A percentile compares a stretch with the other conserved stretches of the same genome.
Conservation (phyloP, 352 stramenopile species). For the Peronospora tabacina region DNA sequence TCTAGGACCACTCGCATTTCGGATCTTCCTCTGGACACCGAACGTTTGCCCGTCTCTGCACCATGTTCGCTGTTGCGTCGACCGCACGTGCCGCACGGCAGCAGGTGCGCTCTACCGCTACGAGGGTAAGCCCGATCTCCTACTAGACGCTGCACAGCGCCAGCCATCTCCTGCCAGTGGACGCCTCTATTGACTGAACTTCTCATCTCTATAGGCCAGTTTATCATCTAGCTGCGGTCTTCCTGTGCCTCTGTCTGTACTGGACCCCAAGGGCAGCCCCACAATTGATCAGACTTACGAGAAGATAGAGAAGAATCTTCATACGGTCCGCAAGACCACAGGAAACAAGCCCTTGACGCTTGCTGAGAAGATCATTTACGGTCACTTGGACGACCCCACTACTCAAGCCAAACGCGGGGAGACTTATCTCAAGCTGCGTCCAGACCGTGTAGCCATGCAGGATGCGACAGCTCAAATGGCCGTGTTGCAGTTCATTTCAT, state of each 20-base stretch:
- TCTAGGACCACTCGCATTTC: constrained; percentile 43
- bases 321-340: constrained; percentile 84
- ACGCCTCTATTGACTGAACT: background rate
- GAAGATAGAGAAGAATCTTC: constrained; percentile 88
- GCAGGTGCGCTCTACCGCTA: constrained; percentile 56
- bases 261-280: constrained; percentile 86
- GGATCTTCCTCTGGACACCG: constrained; percentile 49
- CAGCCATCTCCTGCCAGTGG: too few species aligned
- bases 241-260: constrained; percentile 77
- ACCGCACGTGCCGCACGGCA: constrained; percentile 52
- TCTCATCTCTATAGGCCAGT: constrained; percentile 29
- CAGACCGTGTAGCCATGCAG: constrained; percentile 91
- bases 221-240: constrained; percentile 72
- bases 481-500: constrained; percentile 93
- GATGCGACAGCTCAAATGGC: constrained; percentile 92
- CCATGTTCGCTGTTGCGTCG: constrained; percentile 56
- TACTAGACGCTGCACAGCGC: constrained; percentile 1
- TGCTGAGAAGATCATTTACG: constrained; percentile 93
- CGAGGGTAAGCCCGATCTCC: constrained; percentile 34
- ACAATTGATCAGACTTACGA: constrained; percentile 91
- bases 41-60: constrained; percentile 12
- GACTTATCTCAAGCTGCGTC: constrained; percentile 90
- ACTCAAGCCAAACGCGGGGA: constrained; percentile 78
- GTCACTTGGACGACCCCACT: constrained; percentile 87
- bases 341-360: constrained; percentile 88